Evolutionary conservation across 2,329 filamentous ascomycete genomes (phyloP), one percentile per base, ranked within the genome.

Genomic region (Fusarium transvaalense): DNA sequence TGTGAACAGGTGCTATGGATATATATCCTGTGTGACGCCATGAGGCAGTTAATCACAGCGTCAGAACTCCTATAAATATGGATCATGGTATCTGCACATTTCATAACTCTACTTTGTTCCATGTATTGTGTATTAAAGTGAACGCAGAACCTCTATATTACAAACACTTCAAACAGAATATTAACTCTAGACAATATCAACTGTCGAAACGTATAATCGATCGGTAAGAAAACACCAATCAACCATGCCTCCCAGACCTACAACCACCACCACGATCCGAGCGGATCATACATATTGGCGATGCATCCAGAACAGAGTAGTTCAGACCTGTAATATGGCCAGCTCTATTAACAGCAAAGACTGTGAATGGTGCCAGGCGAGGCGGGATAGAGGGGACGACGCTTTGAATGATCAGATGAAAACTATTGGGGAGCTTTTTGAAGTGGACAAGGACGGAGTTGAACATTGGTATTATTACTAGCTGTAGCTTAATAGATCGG

Each of bases 91-190:
- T 42, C 10, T n/a, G 8, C 3, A 5, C 3, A 8, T 6, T 17
- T 12, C 2, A 10, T 17, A 17, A 2, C 4, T 10, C 2, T 27
- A 17, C 3, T 29, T 19, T 17, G 13, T 9, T 14, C 13, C 0
- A 6, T 12, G 27, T 6, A 14, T 10, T 29, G 25, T 43, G 27
- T 12, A 29, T 10, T 19, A 4, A 17, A 29, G 7, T 35, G 12
- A 17, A 35, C 14, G 6, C 14, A 35, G 15, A 8, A 29, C 0
- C 3, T 29, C 8, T 29, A 8, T 19, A 1, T 1, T 0, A 29
- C 4, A 29, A 14, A 2, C 5, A 2, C 14, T 3, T 14, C 10
- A 4, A 13, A 6, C 14, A 42, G 2, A n/a, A 27, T 10, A 27
- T 10, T 17, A 10, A 8, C 14, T 7, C 6, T 4, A 3, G 2